Evolutionary conservation across 1,139 yeast species (phyloP), one percentile per base, ranked within the genome.

Genomic region (Tardiomyces digboiensis): DNA sequence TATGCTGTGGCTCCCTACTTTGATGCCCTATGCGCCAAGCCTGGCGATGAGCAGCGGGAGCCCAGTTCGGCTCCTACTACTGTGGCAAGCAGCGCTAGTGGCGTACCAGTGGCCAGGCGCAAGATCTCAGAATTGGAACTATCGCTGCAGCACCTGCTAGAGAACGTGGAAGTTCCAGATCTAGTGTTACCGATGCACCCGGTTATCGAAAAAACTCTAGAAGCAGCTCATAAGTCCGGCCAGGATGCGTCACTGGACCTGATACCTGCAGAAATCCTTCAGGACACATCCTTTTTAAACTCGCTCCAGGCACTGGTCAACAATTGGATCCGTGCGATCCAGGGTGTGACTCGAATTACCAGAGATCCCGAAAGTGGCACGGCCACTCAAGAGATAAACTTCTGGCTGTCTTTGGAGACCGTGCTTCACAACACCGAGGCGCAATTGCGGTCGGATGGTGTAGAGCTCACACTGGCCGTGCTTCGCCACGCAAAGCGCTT

Each of bases 351-450:
- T 0, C 66, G 67, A 29, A 59, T 81, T 39, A 60, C 70, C 21
- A 61, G 72, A 4, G 73, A 73, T 29, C 78, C 85, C 0, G 51
- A 63, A 1, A 78, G 75, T 39, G 88, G 86, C 0, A 67, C 75
- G 0, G 76, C 88, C 0, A 54, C 67, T 1, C 91, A 84, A 44
- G 97, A 89, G 56, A 71, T 83, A 12, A 76, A 73, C 43, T 89
- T 85, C 55, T 89, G 97, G 97, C 67, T 70, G 19, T 76, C 87
- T 0, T 71, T 85, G 70, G 93, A 85, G 54, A 60, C 65, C 1
- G 81, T 88, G 0, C 65, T 89, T 33, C 50, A 57, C 5, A 68
- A 79, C 3, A 70, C 86, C 1, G 75, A 75, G 43, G 68, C 68
- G 2, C 96, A 87, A 58, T 62, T 84, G 2, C 62, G 71, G 8